Conservation (phyloP, 2,329 filamentous ascomycete genomes). For the Botrytis cinerea region DNA sequence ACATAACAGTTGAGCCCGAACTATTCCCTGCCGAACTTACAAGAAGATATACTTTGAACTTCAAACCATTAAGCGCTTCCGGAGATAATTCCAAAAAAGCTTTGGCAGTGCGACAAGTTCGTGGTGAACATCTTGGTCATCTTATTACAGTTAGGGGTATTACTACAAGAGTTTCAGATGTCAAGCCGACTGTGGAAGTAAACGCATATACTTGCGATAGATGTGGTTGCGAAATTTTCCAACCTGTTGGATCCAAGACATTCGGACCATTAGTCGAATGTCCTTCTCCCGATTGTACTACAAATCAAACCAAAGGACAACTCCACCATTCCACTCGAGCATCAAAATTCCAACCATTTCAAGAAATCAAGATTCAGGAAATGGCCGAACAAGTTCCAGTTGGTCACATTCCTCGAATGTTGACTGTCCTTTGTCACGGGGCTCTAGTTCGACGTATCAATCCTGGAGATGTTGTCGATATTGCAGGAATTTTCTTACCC, state of each 20-base stretch:
- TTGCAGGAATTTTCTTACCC: conserved; percentile 93
- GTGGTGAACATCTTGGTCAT: conserved; percentile 87
- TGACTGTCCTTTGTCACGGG: conserved; percentile 89
- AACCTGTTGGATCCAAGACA: conserved; percentile 87
- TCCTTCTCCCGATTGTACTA: conserved; percentile 84
- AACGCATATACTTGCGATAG: conserved; percentile 97
- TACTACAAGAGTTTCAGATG: conserved; percentile 91
- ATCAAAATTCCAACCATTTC: conserved; percentile 95
- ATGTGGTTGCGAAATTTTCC: conserved; percentile 96
- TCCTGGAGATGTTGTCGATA: conserved; percentile 90
- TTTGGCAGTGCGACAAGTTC: conserved; percentile 88
- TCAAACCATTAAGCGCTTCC: conserved; percentile 79
- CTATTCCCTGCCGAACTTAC: conserved; percentile 92
- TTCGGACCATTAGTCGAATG: conserved; percentile 86
- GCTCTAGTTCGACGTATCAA: conserved; percentile 83
- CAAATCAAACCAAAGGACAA: conserved; percentile 90
- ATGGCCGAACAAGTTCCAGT: conserved; percentile 99
- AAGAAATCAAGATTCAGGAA: conserved; percentile 98
- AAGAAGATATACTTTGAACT: conserved; percentile 90
- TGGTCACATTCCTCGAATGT: conserved; percentile 89
- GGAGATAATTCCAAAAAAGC: conserved; percentile 63
- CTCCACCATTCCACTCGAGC: conserved; percentile 93
- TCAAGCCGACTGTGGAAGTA: conserved; percentile 96
- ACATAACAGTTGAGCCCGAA: conserved; percentile 63
- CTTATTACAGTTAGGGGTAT: conserved; percentile 95